A percentile compares a stretch with the other conserved stretches of the same genome.
phyloP scores from a whole-genome alignment of 1,284 basidiomycete genomes.

The Pholiota adiposa region DNA sequence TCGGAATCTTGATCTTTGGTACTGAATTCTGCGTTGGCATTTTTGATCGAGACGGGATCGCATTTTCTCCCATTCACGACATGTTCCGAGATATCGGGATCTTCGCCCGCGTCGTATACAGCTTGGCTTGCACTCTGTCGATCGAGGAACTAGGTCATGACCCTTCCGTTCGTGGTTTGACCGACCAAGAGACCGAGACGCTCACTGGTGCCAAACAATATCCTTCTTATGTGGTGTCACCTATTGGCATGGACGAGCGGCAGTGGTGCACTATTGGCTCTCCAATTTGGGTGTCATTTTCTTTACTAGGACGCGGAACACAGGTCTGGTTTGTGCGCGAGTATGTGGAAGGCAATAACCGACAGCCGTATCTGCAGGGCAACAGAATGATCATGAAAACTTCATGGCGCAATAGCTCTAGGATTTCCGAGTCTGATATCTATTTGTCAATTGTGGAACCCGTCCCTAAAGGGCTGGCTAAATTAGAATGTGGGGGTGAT shows the following conservation, averaged over 20 bases:
- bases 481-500: background rate
- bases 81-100: background rate
- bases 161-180: background rate
- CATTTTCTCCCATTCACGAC: conserved; percentile 8
- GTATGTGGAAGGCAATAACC: background rate
- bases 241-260: background rate
- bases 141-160: background rate
- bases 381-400: conserved; percentile 1
- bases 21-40: too few relatives aligned
- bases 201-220: background rate
- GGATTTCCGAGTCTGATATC: conserved; percentile 8
- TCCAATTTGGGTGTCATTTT: conserved; percentile 6
- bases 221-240: background rate
- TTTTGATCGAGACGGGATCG: conserved; percentile 5
- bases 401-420: background rate
- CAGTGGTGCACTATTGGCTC: background rate
- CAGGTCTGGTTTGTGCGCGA: conserved; percentile 6
- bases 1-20: conserved; percentile 11
- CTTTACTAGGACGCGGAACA: conserved; percentile 5
- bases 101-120: background rate
- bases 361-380: background rate
- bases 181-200: background rate
- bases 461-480: background rate
- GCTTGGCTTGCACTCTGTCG: background rate
- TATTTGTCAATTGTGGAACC: background rate